These are phyloP conservation scores for Fusarium brevicatenulatum DNA, from an alignment of 2,329 filamentous ascomycete species.

Conservation along the genomic window DNA sequence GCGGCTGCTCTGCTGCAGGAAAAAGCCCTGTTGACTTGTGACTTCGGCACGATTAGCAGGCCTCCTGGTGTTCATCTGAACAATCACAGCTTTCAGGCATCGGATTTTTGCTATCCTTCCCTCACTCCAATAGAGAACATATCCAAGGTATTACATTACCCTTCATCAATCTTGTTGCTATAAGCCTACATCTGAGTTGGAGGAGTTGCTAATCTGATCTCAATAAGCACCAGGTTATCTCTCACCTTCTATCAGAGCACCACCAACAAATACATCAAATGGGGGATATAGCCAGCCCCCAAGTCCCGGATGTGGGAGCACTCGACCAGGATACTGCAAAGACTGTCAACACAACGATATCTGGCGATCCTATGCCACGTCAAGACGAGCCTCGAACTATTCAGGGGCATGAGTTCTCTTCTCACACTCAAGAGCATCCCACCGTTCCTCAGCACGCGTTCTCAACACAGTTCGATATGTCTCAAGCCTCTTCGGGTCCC, in stretches of 20 bases:
- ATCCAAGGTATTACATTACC: constrained; percentile 10
- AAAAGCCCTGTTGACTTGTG: constrained; percentile 29
- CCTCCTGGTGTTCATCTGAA: constrained; percentile 1
- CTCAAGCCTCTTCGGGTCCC: constrained; percentile 37
- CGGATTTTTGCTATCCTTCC: not conserved
- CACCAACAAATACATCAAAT: constrained; percentile 21
- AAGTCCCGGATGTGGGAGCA: constrained; percentile 23
- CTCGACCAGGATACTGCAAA: constrained; percentile 18
- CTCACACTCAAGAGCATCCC: constrained; percentile 42
- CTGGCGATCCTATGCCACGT: constrained; percentile 6
- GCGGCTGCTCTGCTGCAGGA: constrained; percentile 13
- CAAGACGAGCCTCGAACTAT: constrained; percentile 18
- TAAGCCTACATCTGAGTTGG: not conserved
- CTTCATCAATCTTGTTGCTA: not conserved
- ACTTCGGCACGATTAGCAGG: constrained; percentile 16
- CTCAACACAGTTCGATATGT: constrained; percentile 56
- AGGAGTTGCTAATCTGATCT: constrained; percentile 9
- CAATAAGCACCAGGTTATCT: not conserved
- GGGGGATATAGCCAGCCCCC: constrained; percentile 38
- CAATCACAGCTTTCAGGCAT: not conserved
- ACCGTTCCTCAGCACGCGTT: constrained; percentile 53
- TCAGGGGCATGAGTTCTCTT: constrained; percentile 38
- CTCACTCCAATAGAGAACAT: not conserved
- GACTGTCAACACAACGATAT: constrained; percentile 2
- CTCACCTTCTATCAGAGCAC: not conserved